Evolutionary conservation across 2,329 filamentous ascomycete species (phyloP), one percentile per base, ranked within the genome.

Genomic region (Alternaria postmessia): DNA sequence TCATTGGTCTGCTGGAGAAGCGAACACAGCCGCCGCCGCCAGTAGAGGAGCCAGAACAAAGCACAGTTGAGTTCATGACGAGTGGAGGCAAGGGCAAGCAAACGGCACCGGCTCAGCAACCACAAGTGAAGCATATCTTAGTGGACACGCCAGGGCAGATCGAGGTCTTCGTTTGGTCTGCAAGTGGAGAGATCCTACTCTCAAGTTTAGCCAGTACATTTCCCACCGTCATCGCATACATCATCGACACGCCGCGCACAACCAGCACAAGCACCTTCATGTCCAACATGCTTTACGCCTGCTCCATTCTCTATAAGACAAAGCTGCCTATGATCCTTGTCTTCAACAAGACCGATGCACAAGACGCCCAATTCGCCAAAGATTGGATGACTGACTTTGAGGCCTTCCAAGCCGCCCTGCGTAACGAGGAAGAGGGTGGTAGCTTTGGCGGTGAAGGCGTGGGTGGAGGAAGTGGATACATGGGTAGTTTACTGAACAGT

Each of bases 341-440:
- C 11, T 98, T 99, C 85, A 99, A 99, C 84, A 99, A 99, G 83
- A 97, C 94, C 0, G 95, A 99, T 73, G 93, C 96, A 42, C 93
- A 96, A 78, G 91, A 96, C 72, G 92, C 93, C 0, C 86, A 87
- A 26, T 97, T 97, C 73, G 95, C 94, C 1, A 95, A 94, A 81
- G 93, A 98, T 76, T 99, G 96, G 95, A 99, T 99, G 95, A 96
- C 94, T 6, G 94, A 99, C 79, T 99, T 97, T 73, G 95, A 99
- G 67, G 89, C 91, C 1, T 99, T 99, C 81, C 95, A 98, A 77
- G 88, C 88, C 16, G 94, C 96, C 1, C 83, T 99, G 46, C 87
- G 88, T 49, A 82, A 87, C 26, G 95, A 98, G 73, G 92, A 97
- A 76, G 88, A 91, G 57, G 84, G 86, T 7, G 93, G 93, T 46